Evolutionary conservation across 2,329 filamentous ascomycete genomes (phyloP), one percentile per base, ranked within the genome.

Genomic region (Phaeosphaeria sp.): DNA sequence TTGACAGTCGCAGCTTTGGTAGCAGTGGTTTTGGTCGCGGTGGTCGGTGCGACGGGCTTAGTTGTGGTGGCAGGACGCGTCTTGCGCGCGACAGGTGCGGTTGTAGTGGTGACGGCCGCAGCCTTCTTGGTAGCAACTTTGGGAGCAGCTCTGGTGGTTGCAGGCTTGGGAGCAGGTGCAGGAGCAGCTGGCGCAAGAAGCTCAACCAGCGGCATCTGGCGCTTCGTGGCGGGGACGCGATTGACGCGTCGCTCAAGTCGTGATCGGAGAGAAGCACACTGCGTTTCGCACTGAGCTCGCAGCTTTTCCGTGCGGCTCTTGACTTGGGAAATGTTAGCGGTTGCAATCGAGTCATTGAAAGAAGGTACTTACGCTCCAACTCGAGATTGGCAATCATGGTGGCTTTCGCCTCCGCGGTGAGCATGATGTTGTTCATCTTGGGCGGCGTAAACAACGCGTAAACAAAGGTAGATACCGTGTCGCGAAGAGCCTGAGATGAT

Each of bases 231-330:
- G 7, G 95, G 95, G 51, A 98, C 95, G 53, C 95, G 89, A 74
- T 97, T 97, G 76, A 98, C 86, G 78, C 95, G 91, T 80, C 96
- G 91, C 77, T 97, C 93, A 51, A 99, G 89, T 60, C 94, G 89
- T 59, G 92, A 89, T 60, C 91, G 87, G 40, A 98, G 84, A 61
- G 91, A 91, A 76, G 94, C 91, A 21, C 93, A 91, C 77, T 97
- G 93, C 9, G 96, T 85, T 57, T 90, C 89, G 80, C 96, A 97
- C 75, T 96, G 93, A 6, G 93, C 90, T 69, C 93, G 88, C 60
- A 98, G 83, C 77, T 94, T 93, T 67, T 94, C 87, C 60, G 92
- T 91, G 74, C 93, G 88, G 79, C 96, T 91, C 18, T 91, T 93
- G 65, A 97, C 93, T 97, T 66, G n/a, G 40, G 17, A 50, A 1